Percentiles rank a stretch among this genome's conserved stretches.
These are phyloP conservation scores for Russula sp. DNA, from an alignment of 768 basidiomycete genomes.

Conservation along the genomic window DNA sequence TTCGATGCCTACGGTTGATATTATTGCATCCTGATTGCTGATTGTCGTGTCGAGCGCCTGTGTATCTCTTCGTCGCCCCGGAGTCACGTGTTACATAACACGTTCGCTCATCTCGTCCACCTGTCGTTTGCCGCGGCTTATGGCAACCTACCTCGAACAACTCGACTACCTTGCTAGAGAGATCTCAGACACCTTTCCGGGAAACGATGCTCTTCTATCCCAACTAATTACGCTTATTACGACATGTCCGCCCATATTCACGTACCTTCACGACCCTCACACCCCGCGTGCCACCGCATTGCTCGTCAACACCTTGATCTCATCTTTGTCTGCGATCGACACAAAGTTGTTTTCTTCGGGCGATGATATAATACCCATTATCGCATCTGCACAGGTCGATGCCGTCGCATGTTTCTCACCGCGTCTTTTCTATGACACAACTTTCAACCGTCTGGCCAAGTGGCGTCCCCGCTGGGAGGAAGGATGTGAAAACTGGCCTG, in stretches of 20 bases:
- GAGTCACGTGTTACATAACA: conserved; percentile 2
- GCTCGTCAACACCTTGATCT: conserved; percentile 37
- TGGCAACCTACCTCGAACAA: conserved; percentile 16
- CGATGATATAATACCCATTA: conserved; percentile 18
- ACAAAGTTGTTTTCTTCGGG: not conserved
- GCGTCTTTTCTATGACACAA: conserved; percentile 57
- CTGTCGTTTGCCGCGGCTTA: not conserved
- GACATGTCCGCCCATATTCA: conserved; percentile 49
- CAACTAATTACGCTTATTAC: conserved; percentile 29
- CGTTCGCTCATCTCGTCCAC: too few relatives aligned
- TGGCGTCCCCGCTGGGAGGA: conserved; percentile 53
- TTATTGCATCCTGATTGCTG: not conserved
- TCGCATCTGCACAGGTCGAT: conserved; percentile 43
- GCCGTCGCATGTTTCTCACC: conserved; percentile 54
- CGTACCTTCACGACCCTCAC: conserved; percentile 56
- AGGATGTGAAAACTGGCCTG: conserved; percentile 54
- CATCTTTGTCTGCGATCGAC: conserved; percentile 20
- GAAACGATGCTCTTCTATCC: conserved; percentile 22
- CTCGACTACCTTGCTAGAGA: conserved; percentile 16
- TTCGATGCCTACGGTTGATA: not conserved
- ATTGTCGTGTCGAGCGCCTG: not conserved
- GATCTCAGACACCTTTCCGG: conserved; percentile 21
- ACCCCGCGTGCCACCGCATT: conserved; percentile 40
- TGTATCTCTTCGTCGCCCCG: not conserved
- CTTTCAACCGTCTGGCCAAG: conserved; percentile 51